Percentiles rank a stretch among this genome's conserved stretches.
Evolutionary conservation across 352 stramenopile species (phyloP).

Genomic region (Globisporangium viniferum): DNA sequence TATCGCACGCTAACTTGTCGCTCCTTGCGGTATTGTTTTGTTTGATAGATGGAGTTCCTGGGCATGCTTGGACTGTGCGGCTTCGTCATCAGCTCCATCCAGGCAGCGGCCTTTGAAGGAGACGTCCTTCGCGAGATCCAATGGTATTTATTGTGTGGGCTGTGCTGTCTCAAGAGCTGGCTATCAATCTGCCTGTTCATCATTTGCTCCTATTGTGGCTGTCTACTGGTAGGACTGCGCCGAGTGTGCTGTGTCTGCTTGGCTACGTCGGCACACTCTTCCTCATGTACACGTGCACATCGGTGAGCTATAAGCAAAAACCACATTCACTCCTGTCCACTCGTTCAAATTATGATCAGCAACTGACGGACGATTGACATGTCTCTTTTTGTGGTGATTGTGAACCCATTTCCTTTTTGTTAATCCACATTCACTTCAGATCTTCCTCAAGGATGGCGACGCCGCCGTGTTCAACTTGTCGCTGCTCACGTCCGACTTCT

Average conservation of each 20-base stretch:
- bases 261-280: slow-evolving; percentile 84
- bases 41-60: slow-evolving; percentile 89
- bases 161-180: background rate
- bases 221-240: slow-evolving; percentile 32
- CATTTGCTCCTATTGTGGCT: background rate
- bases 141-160: slow-evolving; percentile 26
- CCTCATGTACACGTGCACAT: slow-evolving; percentile 90
- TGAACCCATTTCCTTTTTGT: slow-evolving; percentile 2
- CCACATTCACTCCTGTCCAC: background rate
- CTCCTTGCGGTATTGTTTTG: background rate
- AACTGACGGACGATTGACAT: background rate
- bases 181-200: background rate
- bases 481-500: slow-evolving; percentile 95
- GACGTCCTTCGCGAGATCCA: slow-evolving; percentile 31
- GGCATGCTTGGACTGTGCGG: slow-evolving; percentile 93
- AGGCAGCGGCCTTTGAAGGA: slow-evolving; percentile 85
- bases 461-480: slow-evolving; percentile 96
- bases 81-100: slow-evolving; percentile 82
- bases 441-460: slow-evolving; percentile 84
- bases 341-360: background rate
- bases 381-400: background rate
- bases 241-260: slow-evolving; percentile 52
- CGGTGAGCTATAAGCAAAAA: slow-evolving; percentile 41
- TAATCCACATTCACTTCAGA: slow-evolving; percentile 17
- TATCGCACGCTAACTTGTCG: background rate